phyloP scores from a whole-genome alignment of 1,284 basidiomycete species.

The Fomitiporia mediterranea region DNA sequence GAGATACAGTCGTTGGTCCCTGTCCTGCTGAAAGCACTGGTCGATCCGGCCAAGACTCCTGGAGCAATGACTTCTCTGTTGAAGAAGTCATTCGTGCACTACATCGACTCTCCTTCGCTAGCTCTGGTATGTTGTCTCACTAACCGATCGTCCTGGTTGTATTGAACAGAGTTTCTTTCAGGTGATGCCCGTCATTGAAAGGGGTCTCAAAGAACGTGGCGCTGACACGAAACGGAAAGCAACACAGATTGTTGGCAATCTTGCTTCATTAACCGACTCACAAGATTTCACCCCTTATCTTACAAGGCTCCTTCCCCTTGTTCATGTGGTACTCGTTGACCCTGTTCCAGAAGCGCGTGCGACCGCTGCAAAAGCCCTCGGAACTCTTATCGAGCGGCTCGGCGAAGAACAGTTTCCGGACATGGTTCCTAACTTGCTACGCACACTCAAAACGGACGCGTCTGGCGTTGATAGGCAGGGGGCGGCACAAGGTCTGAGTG shows the following conservation, averaged over 20 bases:
- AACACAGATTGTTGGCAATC: constrained; percentile 95
- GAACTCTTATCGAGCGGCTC: constrained; percentile 92
- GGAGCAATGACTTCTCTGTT: constrained; percentile 80
- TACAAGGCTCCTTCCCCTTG: constrained; percentile 81
- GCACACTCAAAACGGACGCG: constrained; percentile 89
- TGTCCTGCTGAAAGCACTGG: constrained; percentile 91
- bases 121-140: constrained; percentile 63
- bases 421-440: constrained; percentile 85
- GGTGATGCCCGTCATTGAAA: constrained; percentile 95
- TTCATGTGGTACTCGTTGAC: constrained; percentile 90
- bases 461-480: constrained; percentile 97
- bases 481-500: constrained; percentile 95
- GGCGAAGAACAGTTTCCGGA: constrained; percentile 97
- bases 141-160: constrained; percentile 1
- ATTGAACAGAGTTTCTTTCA: constrained; percentile 29
- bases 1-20: constrained; percentile 93
- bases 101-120: constrained; percentile 97
- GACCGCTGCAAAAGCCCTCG: constrained; percentile 96
- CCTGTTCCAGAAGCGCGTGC: constrained; percentile 97
- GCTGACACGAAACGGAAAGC: constrained; percentile 96
- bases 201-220: constrained; percentile 88
- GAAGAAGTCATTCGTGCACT: constrained; percentile 96
- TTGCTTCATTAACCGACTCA: constrained; percentile 91
- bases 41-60: constrained; percentile 92
- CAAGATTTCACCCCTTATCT: constrained; percentile 98